These are phyloP conservation scores for Vitis labrusca DNA, from an alignment of 164 flowering plant species.

Conservation along the genomic window DNA sequence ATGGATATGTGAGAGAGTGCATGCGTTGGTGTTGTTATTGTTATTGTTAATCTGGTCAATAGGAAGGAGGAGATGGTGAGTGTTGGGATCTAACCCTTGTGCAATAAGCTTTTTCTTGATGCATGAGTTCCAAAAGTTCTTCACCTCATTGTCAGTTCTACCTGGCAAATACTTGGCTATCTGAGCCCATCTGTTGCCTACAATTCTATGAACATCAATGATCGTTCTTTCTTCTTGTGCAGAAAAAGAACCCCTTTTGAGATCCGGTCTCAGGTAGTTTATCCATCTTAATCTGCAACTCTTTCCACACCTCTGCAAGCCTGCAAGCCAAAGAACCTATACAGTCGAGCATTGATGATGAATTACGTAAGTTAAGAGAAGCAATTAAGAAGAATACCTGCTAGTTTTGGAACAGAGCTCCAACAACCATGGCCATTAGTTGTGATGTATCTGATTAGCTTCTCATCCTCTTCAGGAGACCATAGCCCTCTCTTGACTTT, in stretches of 20 bases:
- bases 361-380: neutral
- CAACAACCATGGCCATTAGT: conserved; percentile 48
- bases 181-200: conserved; percentile 60
- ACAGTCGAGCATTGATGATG: too few relatives aligned
- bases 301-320: conserved; percentile 56
- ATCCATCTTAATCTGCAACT: conserved; percentile 59
- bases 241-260: conserved; percentile 48
- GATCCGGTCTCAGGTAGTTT: conserved; percentile 56
- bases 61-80: conserved; percentile 39
- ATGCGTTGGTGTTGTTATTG: neutral
- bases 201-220: conserved; percentile 45
- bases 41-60: neutral
- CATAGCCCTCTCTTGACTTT: conserved; percentile 41
- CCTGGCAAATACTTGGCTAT: conserved; percentile 59
- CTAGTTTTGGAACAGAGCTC: conserved; percentile 44
- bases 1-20: conserved; percentile 16
- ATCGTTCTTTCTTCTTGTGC: conserved; percentile 48
- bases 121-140: conserved; percentile 59
- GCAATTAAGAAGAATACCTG: conserved; percentile 23
- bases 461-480: conserved; percentile 51
- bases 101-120: conserved; percentile 57
- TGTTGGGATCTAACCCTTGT: conserved; percentile 48
- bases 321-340: conserved; percentile 13
- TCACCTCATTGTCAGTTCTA: conserved; percentile 54
- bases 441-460: conserved; percentile 33